Evolutionary conservation across 306 rosid species (phyloP).

Genomic region (Dicorynia guianensis): DNA sequence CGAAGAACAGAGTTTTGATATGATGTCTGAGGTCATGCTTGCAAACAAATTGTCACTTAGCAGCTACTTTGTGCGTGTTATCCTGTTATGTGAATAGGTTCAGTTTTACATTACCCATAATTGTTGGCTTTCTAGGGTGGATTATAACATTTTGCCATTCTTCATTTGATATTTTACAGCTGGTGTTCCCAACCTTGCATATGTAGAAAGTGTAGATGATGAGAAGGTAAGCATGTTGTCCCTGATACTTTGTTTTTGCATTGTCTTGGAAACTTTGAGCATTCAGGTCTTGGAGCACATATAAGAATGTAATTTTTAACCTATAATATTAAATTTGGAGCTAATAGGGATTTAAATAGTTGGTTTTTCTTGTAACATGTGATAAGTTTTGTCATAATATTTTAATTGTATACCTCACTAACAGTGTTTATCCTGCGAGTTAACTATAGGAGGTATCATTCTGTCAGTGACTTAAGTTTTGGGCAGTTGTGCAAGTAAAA

Average conservation of each 20-base stretch:
- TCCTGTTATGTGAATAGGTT: constrained; percentile 13
- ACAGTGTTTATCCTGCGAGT: not conserved
- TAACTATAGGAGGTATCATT: not conserved
- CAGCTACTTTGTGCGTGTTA: not conserved
- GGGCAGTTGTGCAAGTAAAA: constrained; percentile 9
- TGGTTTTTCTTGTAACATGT: constrained; percentile 1
- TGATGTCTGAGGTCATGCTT: not conserved
- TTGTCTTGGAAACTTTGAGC: not conserved
- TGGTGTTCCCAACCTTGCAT: constrained; percentile 81
- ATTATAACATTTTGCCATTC: constrained; percentile 24
- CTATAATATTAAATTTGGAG: not conserved
- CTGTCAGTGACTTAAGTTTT: not conserved
- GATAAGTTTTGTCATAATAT: not conserved
- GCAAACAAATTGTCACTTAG: not conserved
- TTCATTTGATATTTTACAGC: constrained; percentile 52
- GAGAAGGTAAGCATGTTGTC: constrained; percentile 63
- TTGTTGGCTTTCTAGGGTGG: not conserved
- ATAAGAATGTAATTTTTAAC: constrained; percentile 1
- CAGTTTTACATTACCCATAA: not conserved
- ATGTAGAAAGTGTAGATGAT: constrained; percentile 85
- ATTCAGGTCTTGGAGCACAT: constrained; percentile 15
- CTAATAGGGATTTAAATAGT: not conserved
- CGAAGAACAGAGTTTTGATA: too few species aligned
- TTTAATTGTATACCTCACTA: not conserved
- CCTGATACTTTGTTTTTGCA: constrained; percentile 4